A percentile compares a stretch with the other conserved stretches of the same genome.
These are phyloP conservation scores for Tranzscheliella williamsii DNA, from an alignment of 1,284 basidiomycete species.

Conservation along the genomic window DNA sequence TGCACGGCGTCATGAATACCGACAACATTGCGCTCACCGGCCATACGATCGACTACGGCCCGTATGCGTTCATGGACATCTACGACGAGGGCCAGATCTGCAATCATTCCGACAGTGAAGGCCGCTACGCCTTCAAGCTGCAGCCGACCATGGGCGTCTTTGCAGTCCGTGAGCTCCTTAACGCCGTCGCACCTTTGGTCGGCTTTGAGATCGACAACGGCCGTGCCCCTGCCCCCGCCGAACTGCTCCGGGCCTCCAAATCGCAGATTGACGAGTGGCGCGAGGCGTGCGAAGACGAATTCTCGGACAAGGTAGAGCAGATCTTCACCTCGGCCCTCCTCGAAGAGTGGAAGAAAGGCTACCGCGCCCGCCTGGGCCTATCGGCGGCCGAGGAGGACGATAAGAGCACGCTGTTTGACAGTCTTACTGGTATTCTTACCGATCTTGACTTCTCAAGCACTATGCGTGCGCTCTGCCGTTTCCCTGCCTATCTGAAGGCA, in stretches of 20 bases:
- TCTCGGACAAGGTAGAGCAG: constrained; percentile 29
- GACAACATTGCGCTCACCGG: constrained; percentile 79
- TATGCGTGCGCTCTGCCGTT: constrained; percentile 36
- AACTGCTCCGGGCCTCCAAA: constrained; percentile 17
- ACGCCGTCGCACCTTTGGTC: constrained; percentile 29
- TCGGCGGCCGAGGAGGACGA: constrained; percentile 7
- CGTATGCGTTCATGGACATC: constrained; percentile 84
- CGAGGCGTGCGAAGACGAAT: constrained; percentile 31
- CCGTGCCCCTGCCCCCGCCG: constrained; percentile 56
- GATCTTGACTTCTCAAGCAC: constrained; percentile 45
- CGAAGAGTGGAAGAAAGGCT: constrained; percentile 47
- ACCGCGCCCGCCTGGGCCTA: constrained; percentile 42
- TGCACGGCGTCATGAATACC: constrained; percentile 81
- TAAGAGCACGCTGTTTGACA: constrained; percentile 30
- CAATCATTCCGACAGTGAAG: constrained; percentile 85
- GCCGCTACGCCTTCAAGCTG: constrained; percentile 77
- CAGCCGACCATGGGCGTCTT: constrained; percentile 64
- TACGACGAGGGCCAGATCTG: constrained; percentile 79
- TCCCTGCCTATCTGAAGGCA: constrained; percentile 28
- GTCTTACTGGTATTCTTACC: constrained; percentile 15
- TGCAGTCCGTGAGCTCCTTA: constrained; percentile 26
- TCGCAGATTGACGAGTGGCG: constrained; percentile 40
- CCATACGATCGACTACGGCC: constrained; percentile 78
- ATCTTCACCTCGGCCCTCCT: constrained; percentile 36
- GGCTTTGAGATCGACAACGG: constrained; percentile 51